Base-by-base conservation (phyloP, 176 grass and related monocot genomes). In the Ensete glaucum region DNA sequence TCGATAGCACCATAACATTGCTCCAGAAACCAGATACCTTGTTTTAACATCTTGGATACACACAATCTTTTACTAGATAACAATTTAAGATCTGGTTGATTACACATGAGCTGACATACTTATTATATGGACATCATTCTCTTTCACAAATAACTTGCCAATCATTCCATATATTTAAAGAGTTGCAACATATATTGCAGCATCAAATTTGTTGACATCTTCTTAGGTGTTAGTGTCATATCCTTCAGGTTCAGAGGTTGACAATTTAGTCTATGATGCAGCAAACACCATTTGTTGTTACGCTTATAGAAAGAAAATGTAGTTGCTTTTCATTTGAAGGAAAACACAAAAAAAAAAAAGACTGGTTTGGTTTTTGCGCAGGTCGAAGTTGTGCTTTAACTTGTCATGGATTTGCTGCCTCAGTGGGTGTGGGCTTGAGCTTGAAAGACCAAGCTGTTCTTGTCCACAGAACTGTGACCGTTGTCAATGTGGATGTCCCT, bases 391-490 rank as follows among this genome's bases (percentile, higher is more conserved):
- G 23, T 77, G 83, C 26, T 80, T 62, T 71, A 75, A 49, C 29
- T 60, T 78, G 16, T 56, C 60, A 53, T 80, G 62, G 27, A 63
- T 80, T 71, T 85, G 83, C 54, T 81, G 83, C 25, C 53, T 72
- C 29, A 72, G 64, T 59, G 52, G 83, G 24, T 85, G 77, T 27
- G 27, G 72, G 26, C 52, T 68, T 14, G 62, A 62, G 54, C 15
- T 52, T n/a, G 58, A 64, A 62, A 20, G 9, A 60, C 64, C 78
- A 56, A 70, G 53, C 25, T 85, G 82, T 2, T 60, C 52, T 58
- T 71, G 56, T 10, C 70, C 48, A 84, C 51, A 54, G 0, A 60
- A 74, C 50, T 65, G 64, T 23, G 74, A 26, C 43, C 52, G 54
- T 13, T 80, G 63, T 54, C 9, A 24, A 24, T 53, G 70, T 24